phyloP scores from a whole-genome alignment of 78 protist species.

The Trichosphaerium sp. region DNA sequence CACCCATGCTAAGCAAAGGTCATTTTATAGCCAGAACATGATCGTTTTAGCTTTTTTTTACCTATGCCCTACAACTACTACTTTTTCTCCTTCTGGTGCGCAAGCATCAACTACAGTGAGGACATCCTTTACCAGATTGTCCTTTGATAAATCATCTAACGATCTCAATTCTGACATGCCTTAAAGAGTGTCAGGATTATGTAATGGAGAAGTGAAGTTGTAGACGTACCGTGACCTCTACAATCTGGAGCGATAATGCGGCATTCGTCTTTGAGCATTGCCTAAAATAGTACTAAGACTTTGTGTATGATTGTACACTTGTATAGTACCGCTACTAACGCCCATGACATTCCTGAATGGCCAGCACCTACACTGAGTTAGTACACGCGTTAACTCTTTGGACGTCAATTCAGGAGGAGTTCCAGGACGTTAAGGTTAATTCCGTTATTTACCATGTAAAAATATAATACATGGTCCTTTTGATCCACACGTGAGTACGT shows the following conservation, averaged over 20 bases:
- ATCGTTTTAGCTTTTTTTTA: too few species aligned
- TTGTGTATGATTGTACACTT: background rate
- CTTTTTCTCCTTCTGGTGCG: background rate
- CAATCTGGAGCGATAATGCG: slow-evolving; percentile 29
- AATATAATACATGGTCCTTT: slow-evolving; percentile 11
- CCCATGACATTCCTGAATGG: slow-evolving; percentile 34
- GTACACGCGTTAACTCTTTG: too few species aligned
- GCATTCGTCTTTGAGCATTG: background rate
- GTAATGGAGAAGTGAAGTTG: background rate
- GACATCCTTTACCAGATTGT: slow-evolving; percentile 13
- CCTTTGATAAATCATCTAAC: too few species aligned
- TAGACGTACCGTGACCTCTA: slow-evolving; percentile 31
- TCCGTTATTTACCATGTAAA: slow-evolving; percentile 1
- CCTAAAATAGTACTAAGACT: background rate
- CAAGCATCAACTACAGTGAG: background rate
- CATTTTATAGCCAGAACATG: background rate
- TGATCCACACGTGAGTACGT: slow-evolving; percentile 5
- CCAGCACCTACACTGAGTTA: too few species aligned
- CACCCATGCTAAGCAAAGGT: slow-evolving; percentile 21
- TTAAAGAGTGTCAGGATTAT: too few species aligned
- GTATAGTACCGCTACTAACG: slow-evolving; percentile 11
- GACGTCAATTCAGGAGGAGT: too few species aligned
- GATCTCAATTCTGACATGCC: too few species aligned
- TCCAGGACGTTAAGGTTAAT: slow-evolving; percentile 27
- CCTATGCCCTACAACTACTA: slow-evolving; percentile 47